A percentile compares a stretch with the other conserved stretches of the same genome.
phyloP scores from a whole-genome alignment of 2,329 filamentous ascomycete genomes.

The Phialophora tarda region DNA sequence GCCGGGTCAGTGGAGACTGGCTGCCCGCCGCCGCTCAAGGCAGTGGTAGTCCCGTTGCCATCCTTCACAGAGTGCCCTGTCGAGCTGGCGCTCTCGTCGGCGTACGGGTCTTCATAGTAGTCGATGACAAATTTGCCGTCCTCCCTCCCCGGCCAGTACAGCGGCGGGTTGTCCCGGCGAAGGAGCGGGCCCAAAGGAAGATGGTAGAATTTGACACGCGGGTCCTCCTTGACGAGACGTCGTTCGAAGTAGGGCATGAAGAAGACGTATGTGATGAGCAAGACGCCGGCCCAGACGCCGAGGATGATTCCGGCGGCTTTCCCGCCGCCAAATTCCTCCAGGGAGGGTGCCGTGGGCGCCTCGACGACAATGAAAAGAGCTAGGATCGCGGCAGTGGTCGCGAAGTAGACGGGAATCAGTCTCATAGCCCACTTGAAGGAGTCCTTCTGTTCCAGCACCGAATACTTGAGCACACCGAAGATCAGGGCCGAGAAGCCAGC shows the following conservation, averaged over 20 bases:
- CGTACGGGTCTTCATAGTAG: slow-evolving; percentile 34
- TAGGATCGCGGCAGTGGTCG: slow-evolving; percentile 56
- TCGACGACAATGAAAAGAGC: slow-evolving; percentile 65
- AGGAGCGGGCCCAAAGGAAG: slow-evolving; percentile 50
- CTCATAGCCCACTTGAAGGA: slow-evolving; percentile 58
- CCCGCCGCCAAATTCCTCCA: slow-evolving; percentile 43
- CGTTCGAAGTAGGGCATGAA: slow-evolving; percentile 48
- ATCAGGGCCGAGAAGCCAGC: slow-evolving; percentile 56
- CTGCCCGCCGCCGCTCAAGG: not conserved
- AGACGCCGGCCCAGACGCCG: slow-evolving; percentile 45
- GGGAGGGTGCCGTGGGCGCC: slow-evolving; percentile 44
- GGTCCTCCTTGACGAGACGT: slow-evolving; percentile 45
- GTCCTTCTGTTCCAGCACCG: slow-evolving; percentile 57
- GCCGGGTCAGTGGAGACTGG: not conserved
- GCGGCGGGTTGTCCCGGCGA: slow-evolving; percentile 46
- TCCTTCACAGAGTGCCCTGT: not conserved
- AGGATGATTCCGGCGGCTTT: slow-evolving; percentile 43
- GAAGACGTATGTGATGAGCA: slow-evolving; percentile 44
- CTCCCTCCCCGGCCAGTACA: slow-evolving; percentile 50
- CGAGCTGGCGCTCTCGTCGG: slow-evolving; percentile 9
- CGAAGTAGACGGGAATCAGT: slow-evolving; percentile 57
- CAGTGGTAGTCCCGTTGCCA: not conserved
- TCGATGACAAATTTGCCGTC: slow-evolving; percentile 41
- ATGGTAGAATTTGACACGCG: slow-evolving; percentile 44
- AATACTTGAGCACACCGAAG: slow-evolving; percentile 57